These are phyloP conservation scores for Verticillium klebahnii DNA, from an alignment of 2,329 filamentous ascomycete species.

Conservation along the genomic window DNA sequence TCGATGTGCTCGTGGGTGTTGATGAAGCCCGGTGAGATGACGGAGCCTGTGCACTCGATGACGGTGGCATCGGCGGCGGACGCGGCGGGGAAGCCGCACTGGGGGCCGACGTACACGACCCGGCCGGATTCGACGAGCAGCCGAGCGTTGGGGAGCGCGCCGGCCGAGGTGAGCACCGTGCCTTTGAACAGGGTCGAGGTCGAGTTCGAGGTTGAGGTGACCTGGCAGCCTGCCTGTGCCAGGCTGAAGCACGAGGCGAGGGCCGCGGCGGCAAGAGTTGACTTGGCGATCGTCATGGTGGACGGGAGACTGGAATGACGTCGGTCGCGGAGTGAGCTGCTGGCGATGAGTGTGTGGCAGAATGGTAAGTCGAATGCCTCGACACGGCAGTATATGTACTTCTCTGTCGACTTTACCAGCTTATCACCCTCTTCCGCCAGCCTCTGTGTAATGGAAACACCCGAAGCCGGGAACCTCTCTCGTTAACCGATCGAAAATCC, in stretches of 20 bases:
- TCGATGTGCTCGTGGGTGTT: constrained; percentile 24
- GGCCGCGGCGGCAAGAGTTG: neutral
- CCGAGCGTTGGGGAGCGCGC: constrained; percentile 2
- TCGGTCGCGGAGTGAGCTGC: no score
- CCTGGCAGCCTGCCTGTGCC: neutral
- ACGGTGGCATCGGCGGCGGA: constrained; percentile 11
- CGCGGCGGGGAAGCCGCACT: constrained; percentile 3
- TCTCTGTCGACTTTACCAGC: no score
- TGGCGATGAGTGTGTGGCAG: no score
- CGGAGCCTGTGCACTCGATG: constrained; percentile 17
- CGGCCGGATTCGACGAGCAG: constrained; percentile 5
- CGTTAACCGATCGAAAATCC: neutral
- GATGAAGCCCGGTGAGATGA: constrained; percentile 24
- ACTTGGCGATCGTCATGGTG: neutral
- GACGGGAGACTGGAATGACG: neutral
- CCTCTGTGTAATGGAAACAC: no score
- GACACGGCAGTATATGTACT: no score
- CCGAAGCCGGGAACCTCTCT: no score
- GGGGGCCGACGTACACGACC: constrained; percentile 4
- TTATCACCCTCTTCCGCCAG: no score
- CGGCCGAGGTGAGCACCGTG: constrained; percentile 6
- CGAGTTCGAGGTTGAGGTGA: neutral
- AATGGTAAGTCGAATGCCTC: no score
- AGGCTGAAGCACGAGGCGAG: neutral
- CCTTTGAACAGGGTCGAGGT: constrained; percentile 4